These are phyloP conservation scores for Aureobasidium pullulans DNA, from an alignment of 2,329 filamentous ascomycete species.

Conservation along the genomic window DNA sequence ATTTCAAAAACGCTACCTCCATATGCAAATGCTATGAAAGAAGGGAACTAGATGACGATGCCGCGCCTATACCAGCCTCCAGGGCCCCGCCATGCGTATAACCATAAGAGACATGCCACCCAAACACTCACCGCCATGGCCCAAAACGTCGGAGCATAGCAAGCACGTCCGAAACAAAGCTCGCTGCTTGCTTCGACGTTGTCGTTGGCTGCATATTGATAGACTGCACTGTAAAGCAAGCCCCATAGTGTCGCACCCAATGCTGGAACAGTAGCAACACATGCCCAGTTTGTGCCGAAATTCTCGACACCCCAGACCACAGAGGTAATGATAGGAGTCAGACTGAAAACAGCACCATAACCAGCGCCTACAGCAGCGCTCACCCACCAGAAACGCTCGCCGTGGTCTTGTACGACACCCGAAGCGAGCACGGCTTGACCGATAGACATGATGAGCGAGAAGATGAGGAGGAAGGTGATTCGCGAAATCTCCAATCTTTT, in stretches of 20 bases:
- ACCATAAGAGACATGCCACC: slow-evolving; percentile 63
- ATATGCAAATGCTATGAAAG: not conserved
- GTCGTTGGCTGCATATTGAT: slow-evolving; percentile 56
- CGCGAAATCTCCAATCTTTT: slow-evolving; percentile 60
- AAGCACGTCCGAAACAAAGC: slow-evolving; percentile 73
- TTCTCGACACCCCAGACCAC: slow-evolving; percentile 99
- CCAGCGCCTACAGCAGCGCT: slow-evolving; percentile 80
- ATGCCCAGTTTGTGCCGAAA: slow-evolving; percentile 96
- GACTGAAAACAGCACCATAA: slow-evolving; percentile 84
- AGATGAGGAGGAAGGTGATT: slow-evolving; percentile 68
- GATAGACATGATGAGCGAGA: slow-evolving; percentile 62
- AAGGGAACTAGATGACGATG: slow-evolving; percentile 5
- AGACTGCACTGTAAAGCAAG: slow-evolving; percentile 74
- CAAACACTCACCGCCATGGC: slow-evolving; percentile 75
- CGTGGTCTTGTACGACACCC: slow-evolving; percentile 65
- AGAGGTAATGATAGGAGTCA: slow-evolving; percentile 87
- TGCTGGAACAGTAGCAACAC: slow-evolving; percentile 86
- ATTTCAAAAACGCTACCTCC: not conserved
- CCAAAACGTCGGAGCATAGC: slow-evolving; percentile 80
- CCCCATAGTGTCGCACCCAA: slow-evolving; percentile 86
- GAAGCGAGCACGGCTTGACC: slow-evolving; percentile 74
- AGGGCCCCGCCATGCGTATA: slow-evolving; percentile 73
- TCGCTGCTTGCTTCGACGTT: slow-evolving; percentile 38
- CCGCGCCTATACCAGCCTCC: slow-evolving; percentile 11
- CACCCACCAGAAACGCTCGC: slow-evolving; percentile 75